Evolutionary conservation across 768 basidiomycete species (phyloP).

Genomic region (Podaxis sp.): DNA sequence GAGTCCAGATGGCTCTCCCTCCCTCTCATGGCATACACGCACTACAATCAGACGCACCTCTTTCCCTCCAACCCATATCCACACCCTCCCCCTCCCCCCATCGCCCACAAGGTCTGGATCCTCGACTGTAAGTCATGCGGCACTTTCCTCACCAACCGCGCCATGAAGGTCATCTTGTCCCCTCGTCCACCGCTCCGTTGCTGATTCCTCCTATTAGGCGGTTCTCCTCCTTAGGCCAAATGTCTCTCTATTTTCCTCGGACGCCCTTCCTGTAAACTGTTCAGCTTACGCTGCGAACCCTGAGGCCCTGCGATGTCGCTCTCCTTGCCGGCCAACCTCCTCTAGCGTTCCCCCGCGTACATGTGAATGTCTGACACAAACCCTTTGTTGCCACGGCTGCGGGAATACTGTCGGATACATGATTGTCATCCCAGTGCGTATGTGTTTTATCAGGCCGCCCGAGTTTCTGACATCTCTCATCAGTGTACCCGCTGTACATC

Average conservation of each 20-base stretch:
- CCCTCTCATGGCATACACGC: conserved; percentile 27
- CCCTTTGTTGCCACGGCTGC: conserved; percentile 78
- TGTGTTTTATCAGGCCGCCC: conserved; percentile 4
- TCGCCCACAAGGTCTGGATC: conserved; percentile 77
- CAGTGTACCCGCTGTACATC: conserved; percentile 74
- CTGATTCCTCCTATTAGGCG: conserved; percentile 45
- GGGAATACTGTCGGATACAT: conserved; percentile 75
- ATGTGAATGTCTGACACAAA: conserved; percentile 85
- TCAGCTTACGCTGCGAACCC: conserved; percentile 58
- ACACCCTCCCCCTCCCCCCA: conserved; percentile 38
- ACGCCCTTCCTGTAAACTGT: conserved; percentile 77
- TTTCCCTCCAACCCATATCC: conserved; percentile 44
- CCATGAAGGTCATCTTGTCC: conserved; percentile 64
- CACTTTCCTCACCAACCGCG: conserved; percentile 78
- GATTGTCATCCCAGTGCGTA: conserved; percentile 66
- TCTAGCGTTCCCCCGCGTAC: conserved; percentile 46
- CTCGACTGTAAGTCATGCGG: conserved; percentile 75
- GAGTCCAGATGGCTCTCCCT: conserved; percentile 14
- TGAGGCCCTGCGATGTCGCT: conserved; percentile 37
- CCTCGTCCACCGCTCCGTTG: conserved; percentile 1
- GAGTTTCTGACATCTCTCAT: conserved; percentile 1
- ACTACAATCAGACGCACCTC: conserved; percentile 29
- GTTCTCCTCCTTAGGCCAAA: conserved; percentile 81
- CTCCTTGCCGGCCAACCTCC: conserved; percentile 35
- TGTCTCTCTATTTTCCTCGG: conserved; percentile 81